Conservation (phyloP, 2,329 filamentous ascomycete genomes). For the Fusarium nisikadoi region DNA sequence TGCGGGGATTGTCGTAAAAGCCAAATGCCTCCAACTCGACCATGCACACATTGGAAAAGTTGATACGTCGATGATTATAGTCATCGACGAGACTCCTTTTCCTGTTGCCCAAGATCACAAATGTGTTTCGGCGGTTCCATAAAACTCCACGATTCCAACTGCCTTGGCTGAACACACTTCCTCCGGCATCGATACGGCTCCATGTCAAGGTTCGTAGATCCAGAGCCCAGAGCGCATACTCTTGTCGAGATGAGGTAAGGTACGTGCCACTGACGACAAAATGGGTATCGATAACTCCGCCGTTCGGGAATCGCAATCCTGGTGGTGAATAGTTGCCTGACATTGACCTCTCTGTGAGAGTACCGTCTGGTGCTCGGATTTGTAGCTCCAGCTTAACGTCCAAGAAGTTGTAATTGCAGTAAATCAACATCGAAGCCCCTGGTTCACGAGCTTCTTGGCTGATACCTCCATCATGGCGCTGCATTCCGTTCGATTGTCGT, state of each 20-base stretch:
- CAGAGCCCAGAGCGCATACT: slow-evolving; percentile 96
- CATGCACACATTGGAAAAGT: slow-evolving; percentile 96
- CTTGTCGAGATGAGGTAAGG: slow-evolving; percentile 95
- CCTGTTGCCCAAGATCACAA: slow-evolving; percentile 93
- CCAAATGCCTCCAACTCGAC: slow-evolving; percentile 98
- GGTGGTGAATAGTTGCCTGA: slow-evolving; percentile 86
- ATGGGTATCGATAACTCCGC: slow-evolving; percentile 92
- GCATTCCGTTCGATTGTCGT: slow-evolving; percentile 55
- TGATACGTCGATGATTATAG: slow-evolving; percentile 97
- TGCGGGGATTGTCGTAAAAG: slow-evolving; percentile 93
- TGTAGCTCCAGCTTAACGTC: slow-evolving; percentile 97
- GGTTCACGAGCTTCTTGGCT: slow-evolving; percentile 65
- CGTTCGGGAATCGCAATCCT: slow-evolving; percentile 93
- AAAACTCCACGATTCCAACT: slow-evolving; percentile 97
- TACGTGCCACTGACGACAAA: slow-evolving; percentile 99
- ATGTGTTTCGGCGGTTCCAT: slow-evolving; percentile 93
- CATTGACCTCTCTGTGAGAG: slow-evolving; percentile 89
- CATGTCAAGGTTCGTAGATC: slow-evolving; percentile 89
- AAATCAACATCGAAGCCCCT: slow-evolving; percentile 87
- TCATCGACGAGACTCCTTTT: slow-evolving; percentile 95
- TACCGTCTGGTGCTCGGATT: slow-evolving; percentile 84
- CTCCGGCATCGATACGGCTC: slow-evolving; percentile 95
- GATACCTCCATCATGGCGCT: slow-evolving; percentile 58
- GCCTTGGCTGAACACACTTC: slow-evolving; percentile 92
- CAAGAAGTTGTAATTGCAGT: slow-evolving; percentile 98